phyloP scores from a whole-genome alignment of 805 yeast species.

The Ogataea kodamae region DNA sequence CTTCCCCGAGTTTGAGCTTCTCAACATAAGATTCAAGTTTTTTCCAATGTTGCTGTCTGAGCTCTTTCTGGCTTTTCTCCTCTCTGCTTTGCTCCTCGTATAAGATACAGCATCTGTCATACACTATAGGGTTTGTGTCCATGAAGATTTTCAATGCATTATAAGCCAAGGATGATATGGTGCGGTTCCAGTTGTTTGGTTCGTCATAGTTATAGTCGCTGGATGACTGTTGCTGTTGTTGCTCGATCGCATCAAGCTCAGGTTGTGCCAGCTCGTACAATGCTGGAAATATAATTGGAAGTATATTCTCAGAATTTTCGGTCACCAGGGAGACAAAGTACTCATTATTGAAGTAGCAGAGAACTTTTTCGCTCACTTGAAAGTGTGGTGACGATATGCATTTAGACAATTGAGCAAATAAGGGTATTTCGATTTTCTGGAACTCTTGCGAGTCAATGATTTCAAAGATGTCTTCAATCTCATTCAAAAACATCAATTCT shows the following conservation, averaged over 20 bases:
- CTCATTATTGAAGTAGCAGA: conserved; percentile 93
- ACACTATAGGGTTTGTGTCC: conserved; percentile 87
- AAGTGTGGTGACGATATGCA: conserved; percentile 94
- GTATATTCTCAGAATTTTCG: conserved; percentile 86
- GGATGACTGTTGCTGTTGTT: conserved; percentile 28
- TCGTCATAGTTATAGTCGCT: conserved; percentile 42
- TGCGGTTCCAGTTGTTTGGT: conserved; percentile 80
- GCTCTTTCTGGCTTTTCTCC: conserved; percentile 58
- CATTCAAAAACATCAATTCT: conserved; percentile 93
- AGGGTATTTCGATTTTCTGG: conserved; percentile 84
- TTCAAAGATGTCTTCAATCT: conserved; percentile 94
- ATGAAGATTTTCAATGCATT: conserved; percentile 87
- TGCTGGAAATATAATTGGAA: conserved; percentile 89
- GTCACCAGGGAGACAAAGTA: conserved; percentile 86
- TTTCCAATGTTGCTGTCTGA: conserved; percentile 69
- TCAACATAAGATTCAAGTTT: conserved; percentile 60
- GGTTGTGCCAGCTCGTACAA: conserved; percentile 73
- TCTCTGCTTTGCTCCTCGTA: conserved; percentile 79
- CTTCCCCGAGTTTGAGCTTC: conserved; percentile 28
- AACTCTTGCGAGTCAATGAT: conserved; percentile 93
- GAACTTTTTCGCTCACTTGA: conserved; percentile 94
- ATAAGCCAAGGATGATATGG: conserved; percentile 86
- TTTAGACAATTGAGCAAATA: conserved; percentile 89
- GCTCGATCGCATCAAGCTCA: conserved; percentile 31
- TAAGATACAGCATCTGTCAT: conserved; percentile 87